These are phyloP conservation scores for Ogataea kodamae DNA, from an alignment of 805 yeast genomes.

Conservation along the genomic window DNA sequence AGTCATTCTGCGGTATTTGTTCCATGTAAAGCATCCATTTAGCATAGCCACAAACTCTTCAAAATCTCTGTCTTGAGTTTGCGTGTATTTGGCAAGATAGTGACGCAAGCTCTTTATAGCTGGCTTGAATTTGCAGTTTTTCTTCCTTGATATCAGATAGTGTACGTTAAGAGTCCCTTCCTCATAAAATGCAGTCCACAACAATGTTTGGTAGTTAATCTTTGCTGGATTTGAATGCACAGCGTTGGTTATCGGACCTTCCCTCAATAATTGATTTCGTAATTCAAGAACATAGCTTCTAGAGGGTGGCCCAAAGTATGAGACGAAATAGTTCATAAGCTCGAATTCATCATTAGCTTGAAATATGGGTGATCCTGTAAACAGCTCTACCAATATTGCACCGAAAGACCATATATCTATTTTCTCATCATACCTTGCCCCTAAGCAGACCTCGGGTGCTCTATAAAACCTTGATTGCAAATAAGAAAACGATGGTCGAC, in stretches of 20 bases:
- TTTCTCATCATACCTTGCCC: conserved; percentile 53
- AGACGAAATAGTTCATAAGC: conserved; percentile 41
- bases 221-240: conserved; percentile 2
- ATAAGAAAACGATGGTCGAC: conserved; percentile 46
- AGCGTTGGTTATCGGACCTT: conserved; percentile 35
- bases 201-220: conserved; percentile 23
- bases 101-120: conserved; percentile 19
- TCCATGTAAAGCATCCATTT: conserved; percentile 34
- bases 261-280: conserved; percentile 35
- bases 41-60: conserved; percentile 29
- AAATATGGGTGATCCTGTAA: conserved; percentile 48
- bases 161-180: conserved; percentile 27
- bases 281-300: conserved; percentile 37
- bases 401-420: conserved; percentile 92
- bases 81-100: conserved; percentile 10
- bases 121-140: conserved; percentile 20
- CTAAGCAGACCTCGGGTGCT: conserved; percentile 74
- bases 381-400: conserved; percentile 86
- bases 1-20: conserved; percentile 31
- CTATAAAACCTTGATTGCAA: conserved; percentile 68
- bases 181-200: conserved; percentile 36
- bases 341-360: conserved; percentile 50
- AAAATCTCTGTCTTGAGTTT: conserved; percentile 3
- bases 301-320: conserved; percentile 46
- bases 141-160: conserved; percentile 18